A percentile compares a stretch with the other conserved stretches of the same genome.
phyloP scores from a whole-genome alignment of 352 stramenopile genomes.

The Pythium apleroticum region DNA sequence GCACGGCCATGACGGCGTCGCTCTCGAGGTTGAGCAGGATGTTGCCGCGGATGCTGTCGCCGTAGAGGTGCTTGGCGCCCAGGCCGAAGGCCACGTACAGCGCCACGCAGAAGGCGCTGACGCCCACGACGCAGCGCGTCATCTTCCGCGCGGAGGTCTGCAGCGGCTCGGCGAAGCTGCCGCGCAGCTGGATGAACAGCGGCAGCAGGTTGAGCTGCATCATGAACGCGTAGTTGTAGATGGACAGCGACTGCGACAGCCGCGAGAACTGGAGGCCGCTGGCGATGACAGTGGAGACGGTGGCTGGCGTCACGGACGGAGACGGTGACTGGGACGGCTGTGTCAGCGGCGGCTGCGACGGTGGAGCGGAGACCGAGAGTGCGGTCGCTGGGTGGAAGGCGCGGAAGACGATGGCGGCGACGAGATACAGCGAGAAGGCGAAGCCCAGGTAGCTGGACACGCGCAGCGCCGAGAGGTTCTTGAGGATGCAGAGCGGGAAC shows the following conservation, averaged over 20 bases:
- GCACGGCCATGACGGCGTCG: slow-evolving; percentile 66
- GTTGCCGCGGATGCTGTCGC: slow-evolving; percentile 57
- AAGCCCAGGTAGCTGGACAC: slow-evolving; percentile 75
- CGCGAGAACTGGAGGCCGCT: slow-evolving; percentile 38
- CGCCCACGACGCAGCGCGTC: slow-evolving; percentile 47
- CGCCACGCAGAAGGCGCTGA: slow-evolving; percentile 54
- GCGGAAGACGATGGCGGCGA: slow-evolving; percentile 55
- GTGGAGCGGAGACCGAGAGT: not conserved
- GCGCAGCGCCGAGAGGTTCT: slow-evolving; percentile 63
- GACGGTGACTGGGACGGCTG: too few relatives aligned
- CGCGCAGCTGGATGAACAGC: slow-evolving; percentile 69
- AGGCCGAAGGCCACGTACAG: slow-evolving; percentile 65
- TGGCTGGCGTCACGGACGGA: slow-evolving; percentile 1
- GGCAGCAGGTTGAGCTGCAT: slow-evolving; percentile 82
- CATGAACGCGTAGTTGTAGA: slow-evolving; percentile 88
- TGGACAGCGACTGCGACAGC: slow-evolving; percentile 56
- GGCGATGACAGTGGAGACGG: slow-evolving; percentile 32
- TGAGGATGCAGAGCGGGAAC: slow-evolving; percentile 70
- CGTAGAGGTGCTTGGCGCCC: slow-evolving; percentile 55
- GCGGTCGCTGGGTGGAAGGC: slow-evolving; percentile 31
- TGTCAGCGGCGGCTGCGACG: not conserved
- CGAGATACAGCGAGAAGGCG: slow-evolving; percentile 62
- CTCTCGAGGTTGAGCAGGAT: slow-evolving; percentile 79
- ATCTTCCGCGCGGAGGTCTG: slow-evolving; percentile 48
- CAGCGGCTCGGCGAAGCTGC: slow-evolving; percentile 54